Percentiles rank a stretch among this genome's conserved stretches.
phyloP scores from a whole-genome alignment of 805 yeast genomes.

The Scheffersomyces coipomensis region DNA sequence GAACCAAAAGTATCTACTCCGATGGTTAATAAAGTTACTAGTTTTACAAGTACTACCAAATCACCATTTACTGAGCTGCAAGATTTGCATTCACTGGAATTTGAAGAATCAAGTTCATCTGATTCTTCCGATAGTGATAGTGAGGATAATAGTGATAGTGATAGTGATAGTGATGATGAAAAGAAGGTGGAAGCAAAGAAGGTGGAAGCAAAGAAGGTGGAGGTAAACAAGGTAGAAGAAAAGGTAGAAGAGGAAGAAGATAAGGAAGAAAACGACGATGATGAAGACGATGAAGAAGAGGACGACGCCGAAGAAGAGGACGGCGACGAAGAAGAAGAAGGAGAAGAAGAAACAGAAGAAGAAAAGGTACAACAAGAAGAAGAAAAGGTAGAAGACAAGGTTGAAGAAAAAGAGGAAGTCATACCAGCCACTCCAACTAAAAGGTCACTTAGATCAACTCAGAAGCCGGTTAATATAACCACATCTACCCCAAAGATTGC shows the following conservation, averaged over 20 bases:
- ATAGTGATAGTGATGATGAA: not conserved
- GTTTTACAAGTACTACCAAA: not conserved
- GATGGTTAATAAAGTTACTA: not conserved
- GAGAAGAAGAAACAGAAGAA: not conserved
- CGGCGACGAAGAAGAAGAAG: not conserved
- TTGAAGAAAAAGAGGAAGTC: constrained; percentile 2
- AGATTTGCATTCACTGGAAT: not conserved
- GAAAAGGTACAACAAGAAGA: not conserved
- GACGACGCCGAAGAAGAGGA: not conserved
- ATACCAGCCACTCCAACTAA: not conserved
- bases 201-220: not conserved
- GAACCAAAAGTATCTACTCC: not conserved
- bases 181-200: not conserved
- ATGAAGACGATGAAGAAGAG: constrained; percentile 2
- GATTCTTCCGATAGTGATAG: not conserved
- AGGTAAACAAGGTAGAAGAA: not conserved
- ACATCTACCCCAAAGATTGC: no score
- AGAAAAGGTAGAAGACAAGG: not conserved
- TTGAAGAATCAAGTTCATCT: not conserved
- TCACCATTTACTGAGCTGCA: not conserved
- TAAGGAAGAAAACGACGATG: not conserved
- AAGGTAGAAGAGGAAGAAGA: no score
- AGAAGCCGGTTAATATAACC: no score
- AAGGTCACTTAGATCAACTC: no score
- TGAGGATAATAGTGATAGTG: not conserved